A percentile compares a stretch with the other conserved stretches of the same genome.
Conservation (phyloP, 495 filamentous ascomycete genomes). For the Aspergillus saccharolyticus region DNA sequence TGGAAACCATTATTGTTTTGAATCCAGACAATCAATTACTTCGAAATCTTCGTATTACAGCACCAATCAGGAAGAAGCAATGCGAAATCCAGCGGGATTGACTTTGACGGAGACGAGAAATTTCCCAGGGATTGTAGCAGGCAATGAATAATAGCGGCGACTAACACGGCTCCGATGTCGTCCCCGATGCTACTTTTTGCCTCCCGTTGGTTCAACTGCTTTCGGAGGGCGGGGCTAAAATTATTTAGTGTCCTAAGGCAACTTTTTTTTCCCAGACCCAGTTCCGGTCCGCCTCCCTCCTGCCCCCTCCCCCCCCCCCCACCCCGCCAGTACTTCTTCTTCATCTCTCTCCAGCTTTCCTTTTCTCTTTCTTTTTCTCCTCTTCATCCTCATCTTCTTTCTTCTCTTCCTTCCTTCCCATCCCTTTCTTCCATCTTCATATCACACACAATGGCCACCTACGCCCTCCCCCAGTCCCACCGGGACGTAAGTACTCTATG, state of each 20-base stretch:
- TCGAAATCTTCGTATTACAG: not conserved
- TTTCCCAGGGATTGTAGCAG: not conserved
- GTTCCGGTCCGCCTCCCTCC: no score
- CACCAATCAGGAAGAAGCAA: not conserved
- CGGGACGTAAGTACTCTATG: constrained; percentile 62
- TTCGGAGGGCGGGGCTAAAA: constrained; percentile 5
- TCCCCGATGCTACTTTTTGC: not conserved
- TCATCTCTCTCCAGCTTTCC: constrained; percentile 2
- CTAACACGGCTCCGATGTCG: constrained; percentile 17
- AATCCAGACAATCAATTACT: not conserved
- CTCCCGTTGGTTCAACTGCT: no score
- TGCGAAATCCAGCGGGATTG: not conserved
- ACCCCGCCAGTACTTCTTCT: constrained; percentile 5
- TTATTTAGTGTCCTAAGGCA: constrained; percentile 15
- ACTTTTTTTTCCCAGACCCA: constrained; percentile 5
- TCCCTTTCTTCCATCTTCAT: constrained; percentile 10
- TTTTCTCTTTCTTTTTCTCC: constrained; percentile 17
- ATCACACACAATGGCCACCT: constrained; percentile 53
- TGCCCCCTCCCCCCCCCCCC: not conserved
- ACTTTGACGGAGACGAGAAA: no score
- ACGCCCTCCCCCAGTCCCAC: constrained; percentile 86
- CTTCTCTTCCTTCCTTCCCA: constrained; percentile 9
- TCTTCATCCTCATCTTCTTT: constrained; percentile 10
- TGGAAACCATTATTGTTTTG: no score
- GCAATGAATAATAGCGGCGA: constrained; percentile 1